Evolutionary conservation across 345 rosid genomes (phyloP), one percentile per base, ranked within the genome.

Genomic region (Sisymbrium altissimum): DNA sequence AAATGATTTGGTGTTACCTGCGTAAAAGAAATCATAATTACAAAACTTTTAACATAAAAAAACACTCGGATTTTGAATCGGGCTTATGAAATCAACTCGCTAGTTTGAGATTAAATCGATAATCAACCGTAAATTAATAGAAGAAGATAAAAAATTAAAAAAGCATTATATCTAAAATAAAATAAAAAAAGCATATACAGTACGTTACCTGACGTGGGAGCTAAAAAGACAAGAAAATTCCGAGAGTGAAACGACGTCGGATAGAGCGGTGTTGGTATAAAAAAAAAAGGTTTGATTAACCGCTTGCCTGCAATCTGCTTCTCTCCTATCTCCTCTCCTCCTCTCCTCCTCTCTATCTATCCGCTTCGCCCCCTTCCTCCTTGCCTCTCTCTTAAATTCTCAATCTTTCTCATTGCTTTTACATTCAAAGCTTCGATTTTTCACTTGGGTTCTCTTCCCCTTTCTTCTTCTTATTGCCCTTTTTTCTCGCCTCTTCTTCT

Each of bases 401-500:
- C 76, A 64, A 70, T 70, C 65, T 64, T 64, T 64, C 70, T 65
- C 49, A 18, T 74, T 49, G n/a, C 19, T 46, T 17, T 57, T 27
- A 0, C 29, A 55, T 64, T 70, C 41, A 11, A 50, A 58, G 18
- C 60, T 48, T 70, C 41, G 9, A 44, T 3, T 21, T 49, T 30
- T 71, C 54, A 7, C 15, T 27, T 1, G 75, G 44, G 53, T 8
- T 55, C n/a, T 61, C 29, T 11, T 62, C 3, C 36, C 17, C 74
- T 30, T 61, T 21, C 19, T n/a, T 10, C 27, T n/a, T n/a, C n/a
- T n/a, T n/a, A n/a, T n/a, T n/a, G n/a, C n/a, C n/a, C n/a, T 44
- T 48, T 30, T 17, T 13, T 36, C 5, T 12, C 7, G 3, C 30
- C 18, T 10, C 58, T 13, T 36, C 54, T 27, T 29, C 41, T 0